phyloP scores from a whole-genome alignment of 345 rosid species.

The Moricandia arvensis region DNA sequence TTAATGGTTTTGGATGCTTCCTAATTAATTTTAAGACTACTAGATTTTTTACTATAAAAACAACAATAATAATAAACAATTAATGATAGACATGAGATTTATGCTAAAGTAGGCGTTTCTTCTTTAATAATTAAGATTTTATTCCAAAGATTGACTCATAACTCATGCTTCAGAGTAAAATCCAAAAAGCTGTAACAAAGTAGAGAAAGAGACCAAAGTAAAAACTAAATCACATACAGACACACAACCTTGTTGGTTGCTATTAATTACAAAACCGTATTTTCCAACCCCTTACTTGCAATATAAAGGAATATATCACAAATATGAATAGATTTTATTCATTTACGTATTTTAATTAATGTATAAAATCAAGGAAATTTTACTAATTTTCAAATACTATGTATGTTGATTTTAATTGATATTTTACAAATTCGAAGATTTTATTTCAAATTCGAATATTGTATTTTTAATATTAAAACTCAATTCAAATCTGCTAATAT shows the following conservation, averaged over 20 bases:
- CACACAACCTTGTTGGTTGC: background rate
- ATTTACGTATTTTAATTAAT: background rate
- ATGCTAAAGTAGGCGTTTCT: background rate
- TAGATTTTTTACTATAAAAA: background rate
- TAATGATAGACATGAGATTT: slow-evolving; percentile 9
- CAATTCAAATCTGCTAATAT: background rate
- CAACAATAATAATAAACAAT: background rate
- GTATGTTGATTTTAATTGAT: too few species aligned
- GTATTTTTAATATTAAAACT: too few species aligned
- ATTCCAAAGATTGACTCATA: background rate
- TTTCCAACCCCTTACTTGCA: background rate
- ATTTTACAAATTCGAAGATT: background rate
- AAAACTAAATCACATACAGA: background rate
- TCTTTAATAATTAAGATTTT: background rate
- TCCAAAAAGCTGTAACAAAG: background rate
- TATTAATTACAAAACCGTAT: background rate
- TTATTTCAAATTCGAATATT: background rate
- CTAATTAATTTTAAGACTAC: background rate
- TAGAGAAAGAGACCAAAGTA: background rate
- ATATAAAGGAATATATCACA: background rate
- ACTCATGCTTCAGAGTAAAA: background rate
- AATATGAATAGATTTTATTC: background rate
- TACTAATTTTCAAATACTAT: too few species aligned
- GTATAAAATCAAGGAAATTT: background rate
- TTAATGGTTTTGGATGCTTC: background rate